phyloP scores from a whole-genome alignment of 2,329 filamentous ascomycete species.

The Neofusicoccum sp. region DNA sequence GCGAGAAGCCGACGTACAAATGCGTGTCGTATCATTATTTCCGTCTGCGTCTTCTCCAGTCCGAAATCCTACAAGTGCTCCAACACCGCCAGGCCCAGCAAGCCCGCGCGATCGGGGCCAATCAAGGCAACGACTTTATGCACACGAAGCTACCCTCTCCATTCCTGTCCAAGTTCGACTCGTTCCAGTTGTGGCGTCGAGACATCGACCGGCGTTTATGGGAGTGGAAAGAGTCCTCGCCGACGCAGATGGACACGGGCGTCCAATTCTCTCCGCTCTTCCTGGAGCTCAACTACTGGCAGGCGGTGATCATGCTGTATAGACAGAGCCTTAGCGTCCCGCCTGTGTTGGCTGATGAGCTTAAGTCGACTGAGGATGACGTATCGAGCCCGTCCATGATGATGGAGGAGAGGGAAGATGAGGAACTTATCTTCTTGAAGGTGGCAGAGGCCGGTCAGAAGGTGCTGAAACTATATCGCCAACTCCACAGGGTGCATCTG shows the following conservation, averaged over 20 bases:
- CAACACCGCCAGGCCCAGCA: conserved; percentile 88
- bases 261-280: conserved; percentile 89
- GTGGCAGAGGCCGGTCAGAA: conserved; percentile 93
- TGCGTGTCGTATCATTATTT: conserved; percentile 90
- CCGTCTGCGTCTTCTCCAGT: conserved; percentile 81
- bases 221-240: conserved; percentile 83
- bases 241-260: conserved; percentile 73
- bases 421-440: conserved; percentile 89
- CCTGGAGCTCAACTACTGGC: conserved; percentile 95
- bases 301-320: conserved; percentile 93
- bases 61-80: conserved; percentile 89
- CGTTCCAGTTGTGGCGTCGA: conserved; percentile 82
- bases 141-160: conserved; percentile 77
- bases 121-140: conserved; percentile 68
- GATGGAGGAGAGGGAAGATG: conserved; percentile 71
- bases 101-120: conserved; percentile 65
- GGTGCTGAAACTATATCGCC: conserved; percentile 84
- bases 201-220: conserved; percentile 81
- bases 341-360: conserved; percentile 77
- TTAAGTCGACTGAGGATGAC: conserved; percentile 56
- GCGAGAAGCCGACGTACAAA: conserved; percentile 76
- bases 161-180: conserved; percentile 79
- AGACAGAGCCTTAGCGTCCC: conserved; percentile 86
- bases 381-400: conserved; percentile 60
- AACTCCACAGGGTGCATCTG: conserved; percentile 80